Evolutionary conservation across 768 basidiomycete genomes (phyloP).

Genomic region (Calocybe indica): DNA sequence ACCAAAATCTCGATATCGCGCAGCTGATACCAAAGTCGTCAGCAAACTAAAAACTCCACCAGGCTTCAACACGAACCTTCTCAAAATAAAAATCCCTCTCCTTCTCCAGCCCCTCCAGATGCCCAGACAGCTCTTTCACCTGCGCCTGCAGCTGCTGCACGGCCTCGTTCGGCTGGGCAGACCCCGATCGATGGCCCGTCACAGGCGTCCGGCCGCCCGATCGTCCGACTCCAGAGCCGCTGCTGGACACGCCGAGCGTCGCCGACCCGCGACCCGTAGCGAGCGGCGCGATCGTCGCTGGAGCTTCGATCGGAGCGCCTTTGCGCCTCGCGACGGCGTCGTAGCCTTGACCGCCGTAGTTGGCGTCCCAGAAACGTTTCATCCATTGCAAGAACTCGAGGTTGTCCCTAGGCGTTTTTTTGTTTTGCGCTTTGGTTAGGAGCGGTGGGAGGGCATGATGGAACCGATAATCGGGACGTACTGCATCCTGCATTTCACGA

Average conservation of each 20-base stretch:
- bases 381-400: conserved; percentile 98
- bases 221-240: conserved; percentile 22
- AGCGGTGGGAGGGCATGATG: conserved; percentile 3
- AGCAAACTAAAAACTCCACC: background rate
- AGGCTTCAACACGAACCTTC: conserved; percentile 53
- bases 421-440: background rate
- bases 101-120: conserved; percentile 91
- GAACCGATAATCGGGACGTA: conserved; percentile 34
- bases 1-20: conserved; percentile 95
- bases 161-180: conserved; percentile 61
- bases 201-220: conserved; percentile 72
- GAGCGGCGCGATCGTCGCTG: conserved; percentile 74
- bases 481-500: conserved; percentile 99
- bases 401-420: conserved; percentile 65
- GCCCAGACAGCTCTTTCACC: conserved; percentile 72
- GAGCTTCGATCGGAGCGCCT: conserved; percentile 70
- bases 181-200: conserved; percentile 59
- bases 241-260: conserved; percentile 5
- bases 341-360: conserved; percentile 84
- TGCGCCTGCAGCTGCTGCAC: conserved; percentile 67
- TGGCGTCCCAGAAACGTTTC: conserved; percentile 92
- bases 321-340: conserved; percentile 79
- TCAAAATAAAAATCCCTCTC: conserved; percentile 98
- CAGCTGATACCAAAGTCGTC: conserved; percentile 42
- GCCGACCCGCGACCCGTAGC: conserved; percentile 16